phyloP scores from a whole-genome alignment of 1,284 basidiomycete genomes.

The Boletus semigastroideus region DNA sequence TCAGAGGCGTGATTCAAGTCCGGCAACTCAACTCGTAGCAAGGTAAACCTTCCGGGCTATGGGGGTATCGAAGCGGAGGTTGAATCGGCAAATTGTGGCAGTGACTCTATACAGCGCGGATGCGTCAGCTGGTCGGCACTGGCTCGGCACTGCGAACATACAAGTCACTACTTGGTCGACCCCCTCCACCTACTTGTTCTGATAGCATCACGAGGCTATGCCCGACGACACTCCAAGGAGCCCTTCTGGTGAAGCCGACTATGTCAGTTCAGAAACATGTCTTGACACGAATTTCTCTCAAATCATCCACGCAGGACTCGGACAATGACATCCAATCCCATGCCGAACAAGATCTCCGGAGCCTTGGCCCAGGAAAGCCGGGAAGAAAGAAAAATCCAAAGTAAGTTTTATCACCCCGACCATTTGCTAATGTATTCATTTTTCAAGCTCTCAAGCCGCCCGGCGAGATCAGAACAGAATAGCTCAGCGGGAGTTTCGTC shows the following conservation, averaged over 20 bases:
- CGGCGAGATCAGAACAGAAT: slow-evolving; percentile 89
- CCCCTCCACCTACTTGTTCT: not conserved
- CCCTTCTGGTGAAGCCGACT: slow-evolving; percentile 26
- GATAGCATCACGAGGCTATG: slow-evolving; percentile 11
- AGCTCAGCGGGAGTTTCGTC: slow-evolving; percentile 88
- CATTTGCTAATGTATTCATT: slow-evolving; percentile 17
- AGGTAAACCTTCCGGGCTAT: not conserved
- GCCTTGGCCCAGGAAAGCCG: slow-evolving; percentile 59
- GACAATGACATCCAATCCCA: slow-evolving; percentile 64
- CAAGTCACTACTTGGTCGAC: no score
- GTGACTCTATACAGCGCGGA: slow-evolving; percentile 5
- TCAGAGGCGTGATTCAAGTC: not conserved
- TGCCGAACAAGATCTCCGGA: slow-evolving; percentile 35
- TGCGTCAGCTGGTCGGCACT: slow-evolving; percentile 23
- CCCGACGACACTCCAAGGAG: slow-evolving; percentile 33
- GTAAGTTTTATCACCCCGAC: slow-evolving; percentile 39
- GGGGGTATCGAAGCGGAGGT: not conserved
- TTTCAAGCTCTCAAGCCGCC: slow-evolving; percentile 74
- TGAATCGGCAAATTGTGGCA: slow-evolving; percentile 9
- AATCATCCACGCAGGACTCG: slow-evolving; percentile 47
- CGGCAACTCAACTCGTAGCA: not conserved
- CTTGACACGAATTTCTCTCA: slow-evolving; percentile 13
- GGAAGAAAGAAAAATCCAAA: slow-evolving; percentile 86
- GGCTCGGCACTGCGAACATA: slow-evolving; percentile 5
- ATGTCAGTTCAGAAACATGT: slow-evolving; percentile 20